Conservation (phyloP, 768 basidiomycete genomes). For the Pholiota microspora region DNA sequence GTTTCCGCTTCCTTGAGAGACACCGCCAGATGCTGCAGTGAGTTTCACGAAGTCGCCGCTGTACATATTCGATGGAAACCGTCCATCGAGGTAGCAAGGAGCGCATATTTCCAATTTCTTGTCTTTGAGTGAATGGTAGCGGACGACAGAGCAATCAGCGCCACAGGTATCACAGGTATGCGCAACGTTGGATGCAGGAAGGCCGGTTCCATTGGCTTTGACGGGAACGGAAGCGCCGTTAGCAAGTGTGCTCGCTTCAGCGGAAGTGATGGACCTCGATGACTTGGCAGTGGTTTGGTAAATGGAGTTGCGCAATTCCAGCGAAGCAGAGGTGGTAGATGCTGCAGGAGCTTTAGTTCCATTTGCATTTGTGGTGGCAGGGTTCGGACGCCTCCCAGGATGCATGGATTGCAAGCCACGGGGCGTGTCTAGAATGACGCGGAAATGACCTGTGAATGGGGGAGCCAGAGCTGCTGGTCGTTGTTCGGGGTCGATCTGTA, state of each 20-base stretch:
- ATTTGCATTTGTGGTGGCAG: constrained; percentile 38
- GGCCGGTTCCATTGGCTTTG: constrained; percentile 47
- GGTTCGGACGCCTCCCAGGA: constrained; percentile 62
- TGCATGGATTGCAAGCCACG: constrained; percentile 94
- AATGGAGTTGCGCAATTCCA: constrained; percentile 85
- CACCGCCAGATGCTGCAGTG: constrained; percentile 41
- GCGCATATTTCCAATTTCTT: constrained; percentile 90
- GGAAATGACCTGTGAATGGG: constrained; percentile 98
- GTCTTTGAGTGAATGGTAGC: constrained; percentile 92
- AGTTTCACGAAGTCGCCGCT: constrained; percentile 96
- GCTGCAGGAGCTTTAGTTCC: constrained; percentile 36
- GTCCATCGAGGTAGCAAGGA: constrained; percentile 92
- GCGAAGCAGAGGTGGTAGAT: constrained; percentile 59
- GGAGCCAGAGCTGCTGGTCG: constrained; percentile 92
- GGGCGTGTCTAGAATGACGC: constrained; percentile 95
- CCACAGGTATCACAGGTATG: constrained; percentile 94
- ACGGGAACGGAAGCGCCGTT: constrained; percentile 44
- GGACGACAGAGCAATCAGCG: constrained; percentile 82
- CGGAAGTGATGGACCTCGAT: constrained; percentile 63
- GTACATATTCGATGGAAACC: constrained; percentile 96
- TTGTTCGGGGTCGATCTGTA: constrained; percentile 94
- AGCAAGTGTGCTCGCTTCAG: constrained; percentile 67
- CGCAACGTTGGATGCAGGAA: constrained; percentile 43
- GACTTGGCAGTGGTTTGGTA: constrained; percentile 87
- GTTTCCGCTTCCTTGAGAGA: constrained; percentile 34